Percentiles rank a stretch among this genome's conserved stretches.
Conservation (phyloP, 352 stramenopile genomes). For the Phytopythium sindhum region DNA sequence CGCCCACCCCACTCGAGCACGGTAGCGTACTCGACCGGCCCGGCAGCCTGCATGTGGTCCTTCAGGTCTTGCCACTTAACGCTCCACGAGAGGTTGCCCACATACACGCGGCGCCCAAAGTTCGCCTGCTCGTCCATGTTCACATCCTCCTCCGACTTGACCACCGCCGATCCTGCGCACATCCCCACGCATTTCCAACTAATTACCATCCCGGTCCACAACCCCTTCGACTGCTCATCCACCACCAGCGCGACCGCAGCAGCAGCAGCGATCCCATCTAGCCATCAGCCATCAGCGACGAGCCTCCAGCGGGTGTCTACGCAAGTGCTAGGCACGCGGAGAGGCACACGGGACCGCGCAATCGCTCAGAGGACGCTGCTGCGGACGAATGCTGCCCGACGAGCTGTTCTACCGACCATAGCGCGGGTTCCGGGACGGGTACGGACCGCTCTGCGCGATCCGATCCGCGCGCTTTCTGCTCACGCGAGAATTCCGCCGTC, state of each 20-base stretch:
- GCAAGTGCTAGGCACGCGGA: background rate
- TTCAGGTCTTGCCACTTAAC: constrained; percentile 82
- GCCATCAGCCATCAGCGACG: background rate
- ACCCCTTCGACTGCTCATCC: background rate
- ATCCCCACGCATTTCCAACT: constrained; percentile 1
- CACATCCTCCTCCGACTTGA: constrained; percentile 16
- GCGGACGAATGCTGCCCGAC: background rate
- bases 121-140: constrained; percentile 24
- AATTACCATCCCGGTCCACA: constrained; percentile 3
- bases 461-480: constrained; percentile 62
- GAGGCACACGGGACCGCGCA: background rate
- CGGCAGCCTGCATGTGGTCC: constrained; percentile 74
- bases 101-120: constrained; percentile 60
- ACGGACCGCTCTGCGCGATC: constrained; percentile 53
- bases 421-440: constrained; percentile 27
- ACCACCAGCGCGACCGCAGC: background rate
- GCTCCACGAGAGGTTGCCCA: constrained; percentile 84
- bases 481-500: constrained; percentile 16
- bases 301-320: background rate
- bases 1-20: constrained; percentile 65
- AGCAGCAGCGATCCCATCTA: background rate
- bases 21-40: constrained; percentile 60
- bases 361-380: background rate
- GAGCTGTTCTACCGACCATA: constrained; percentile 15
- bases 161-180: background rate